A percentile compares a stretch with the other conserved stretches of the same genome.
Conservation (phyloP, 768 basidiomycete species). For the Dioszegia hungarica region DNA sequence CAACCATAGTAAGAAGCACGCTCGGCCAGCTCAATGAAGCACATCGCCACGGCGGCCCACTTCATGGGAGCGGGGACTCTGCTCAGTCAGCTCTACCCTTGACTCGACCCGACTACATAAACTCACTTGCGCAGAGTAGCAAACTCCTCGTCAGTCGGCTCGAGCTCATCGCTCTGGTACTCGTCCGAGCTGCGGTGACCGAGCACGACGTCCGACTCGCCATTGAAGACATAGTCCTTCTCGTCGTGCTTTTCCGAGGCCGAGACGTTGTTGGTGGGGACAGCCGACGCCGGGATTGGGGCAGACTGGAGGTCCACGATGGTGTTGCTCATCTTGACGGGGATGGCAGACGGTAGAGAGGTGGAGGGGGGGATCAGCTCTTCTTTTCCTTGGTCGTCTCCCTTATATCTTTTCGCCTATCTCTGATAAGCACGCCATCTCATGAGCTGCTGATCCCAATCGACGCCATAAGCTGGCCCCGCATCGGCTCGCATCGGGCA, state of each 20-base stretch:
- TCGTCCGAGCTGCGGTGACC: not conserved
- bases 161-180: not conserved
- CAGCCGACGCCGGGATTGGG: not conserved
- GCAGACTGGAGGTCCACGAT: slow-evolving; percentile 2
- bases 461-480: no score
- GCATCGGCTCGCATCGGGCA: no score
- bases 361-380: no score
- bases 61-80: slow-evolving; percentile 34
- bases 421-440: no score
- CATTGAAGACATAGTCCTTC: not conserved
- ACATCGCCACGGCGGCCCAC: slow-evolving; percentile 43
- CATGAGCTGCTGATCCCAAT: no score
- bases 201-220: not conserved
- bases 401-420: no score
- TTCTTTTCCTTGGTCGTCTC: no score
- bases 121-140: slow-evolving; percentile 20
- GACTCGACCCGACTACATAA: not conserved
- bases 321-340: not conserved
- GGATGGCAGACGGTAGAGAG: no score
- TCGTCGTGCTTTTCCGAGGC: not conserved
- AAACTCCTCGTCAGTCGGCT: slow-evolving; percentile 24
- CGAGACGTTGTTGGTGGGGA: not conserved
- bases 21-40: slow-evolving; percentile 48
- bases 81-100: not conserved
- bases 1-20: slow-evolving; percentile 44